phyloP scores from a whole-genome alignment of 1,284 basidiomycete species.

The Trichosporon inkin region DNA sequence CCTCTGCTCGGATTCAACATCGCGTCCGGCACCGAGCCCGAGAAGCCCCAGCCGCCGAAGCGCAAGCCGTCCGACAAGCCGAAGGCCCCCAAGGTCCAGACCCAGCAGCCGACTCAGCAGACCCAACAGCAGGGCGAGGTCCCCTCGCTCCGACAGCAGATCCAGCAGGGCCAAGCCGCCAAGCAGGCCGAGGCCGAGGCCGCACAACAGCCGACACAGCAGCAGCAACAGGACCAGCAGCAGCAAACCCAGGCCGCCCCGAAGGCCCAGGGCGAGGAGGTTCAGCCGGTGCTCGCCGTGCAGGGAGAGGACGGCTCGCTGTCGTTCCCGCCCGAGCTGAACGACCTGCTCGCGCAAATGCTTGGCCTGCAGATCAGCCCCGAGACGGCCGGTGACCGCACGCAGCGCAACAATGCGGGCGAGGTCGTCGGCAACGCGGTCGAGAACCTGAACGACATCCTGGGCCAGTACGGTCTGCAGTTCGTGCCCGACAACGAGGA shows the following conservation, averaged over 20 bases:
- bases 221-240: background rate
- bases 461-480: slow-evolving; percentile 42
- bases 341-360: slow-evolving; percentile 41
- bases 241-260: background rate
- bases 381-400: slow-evolving; percentile 19
- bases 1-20: slow-evolving; percentile 41
- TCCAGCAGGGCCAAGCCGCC: slow-evolving; percentile 4
- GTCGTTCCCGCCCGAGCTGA: slow-evolving; percentile 36
- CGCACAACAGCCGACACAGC: background rate
- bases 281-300: background rate
- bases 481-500: slow-evolving; percentile 35
- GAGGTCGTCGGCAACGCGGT: slow-evolving; percentile 26
- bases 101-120: background rate
- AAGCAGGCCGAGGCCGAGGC: background rate
- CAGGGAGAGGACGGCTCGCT: slow-evolving; percentile 3
- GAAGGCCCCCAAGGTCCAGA: slow-evolving; percentile 5
- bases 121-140: background rate
- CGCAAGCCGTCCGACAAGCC: slow-evolving; percentile 15
- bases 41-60: slow-evolving; percentile 13
- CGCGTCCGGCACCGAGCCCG: slow-evolving; percentile 14
- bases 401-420: slow-evolving; percentile 8
- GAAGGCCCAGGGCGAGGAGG: slow-evolving; percentile 1
- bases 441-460: slow-evolving; percentile 40
- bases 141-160: background rate
- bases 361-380: slow-evolving; percentile 42